Conservation (phyloP, 2,329 filamentous ascomycete genomes). For the Penicillium italicum region DNA sequence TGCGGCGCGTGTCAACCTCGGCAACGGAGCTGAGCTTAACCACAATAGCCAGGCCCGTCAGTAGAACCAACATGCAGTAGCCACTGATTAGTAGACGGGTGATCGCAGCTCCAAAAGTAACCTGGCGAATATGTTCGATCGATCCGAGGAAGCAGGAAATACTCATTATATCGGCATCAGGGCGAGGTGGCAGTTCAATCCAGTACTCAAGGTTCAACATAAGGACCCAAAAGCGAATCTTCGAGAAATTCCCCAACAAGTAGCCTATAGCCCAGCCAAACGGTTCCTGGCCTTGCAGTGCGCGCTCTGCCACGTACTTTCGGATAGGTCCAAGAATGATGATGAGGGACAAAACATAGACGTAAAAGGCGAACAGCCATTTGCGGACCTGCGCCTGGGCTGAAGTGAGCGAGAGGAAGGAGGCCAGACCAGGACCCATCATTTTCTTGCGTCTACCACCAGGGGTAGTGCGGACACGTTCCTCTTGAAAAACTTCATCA, state of each 20-base stretch:
- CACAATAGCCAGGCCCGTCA: slow-evolving; percentile 69
- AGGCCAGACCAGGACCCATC: slow-evolving; percentile 61
- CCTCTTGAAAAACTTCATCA: slow-evolving; percentile 29
- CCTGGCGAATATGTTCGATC: slow-evolving; percentile 62
- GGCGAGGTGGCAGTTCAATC: slow-evolving; percentile 63
- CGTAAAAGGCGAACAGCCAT: slow-evolving; percentile 77
- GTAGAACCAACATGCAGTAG: slow-evolving; percentile 70
- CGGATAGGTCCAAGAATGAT: slow-evolving; percentile 71
- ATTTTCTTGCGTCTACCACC: slow-evolving; percentile 64
- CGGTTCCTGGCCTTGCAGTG: slow-evolving; percentile 71
- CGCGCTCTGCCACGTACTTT: slow-evolving; percentile 62
- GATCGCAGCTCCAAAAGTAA: slow-evolving; percentile 69
- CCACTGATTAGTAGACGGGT: slow-evolving; percentile 70
- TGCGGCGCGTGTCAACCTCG: slow-evolving; percentile 91
- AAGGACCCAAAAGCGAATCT: slow-evolving; percentile 68
- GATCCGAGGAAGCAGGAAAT: slow-evolving; percentile 53
- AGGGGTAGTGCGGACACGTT: slow-evolving; percentile 49
- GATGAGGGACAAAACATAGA: slow-evolving; percentile 64
- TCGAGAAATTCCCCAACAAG: slow-evolving; percentile 72
- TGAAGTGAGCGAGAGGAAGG: slow-evolving; percentile 76
- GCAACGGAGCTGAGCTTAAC: slow-evolving; percentile 70
- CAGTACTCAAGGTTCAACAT: slow-evolving; percentile 67
- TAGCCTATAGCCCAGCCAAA: slow-evolving; percentile 92
- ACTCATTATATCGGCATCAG: slow-evolving; percentile 30
- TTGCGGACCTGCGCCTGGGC: slow-evolving; percentile 72